Conservation (phyloP, 2,329 filamentous ascomycete species). For the Xylaria sp. region DNA sequence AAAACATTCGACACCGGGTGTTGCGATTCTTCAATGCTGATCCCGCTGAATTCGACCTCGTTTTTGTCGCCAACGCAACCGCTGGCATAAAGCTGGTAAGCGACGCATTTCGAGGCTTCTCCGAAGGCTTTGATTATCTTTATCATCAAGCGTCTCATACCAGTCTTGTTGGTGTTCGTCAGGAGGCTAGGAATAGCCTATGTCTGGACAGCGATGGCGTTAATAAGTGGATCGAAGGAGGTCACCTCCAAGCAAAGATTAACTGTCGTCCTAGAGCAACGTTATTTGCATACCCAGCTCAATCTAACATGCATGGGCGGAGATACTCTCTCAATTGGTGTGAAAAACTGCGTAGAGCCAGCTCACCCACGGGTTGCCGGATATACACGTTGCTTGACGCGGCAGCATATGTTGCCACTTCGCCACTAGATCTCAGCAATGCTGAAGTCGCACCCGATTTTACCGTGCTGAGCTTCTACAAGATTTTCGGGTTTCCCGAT, state of each 20-base stretch:
- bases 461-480: slow-evolving; percentile 88
- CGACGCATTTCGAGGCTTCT: slow-evolving; percentile 77
- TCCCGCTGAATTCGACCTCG: slow-evolving; percentile 82
- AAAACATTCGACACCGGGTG: slow-evolving; percentile 77
- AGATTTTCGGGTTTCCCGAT: slow-evolving; percentile 97
- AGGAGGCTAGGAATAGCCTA: slow-evolving; percentile 71
- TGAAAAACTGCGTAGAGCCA: slow-evolving; percentile 55
- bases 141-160: slow-evolving; percentile 90
- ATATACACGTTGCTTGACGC: slow-evolving; percentile 83
- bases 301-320: slow-evolving; percentile 91
- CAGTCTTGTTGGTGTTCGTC: slow-evolving; percentile 83
- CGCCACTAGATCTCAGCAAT: slow-evolving; percentile 76
- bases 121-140: slow-evolving; percentile 80
- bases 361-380: slow-evolving; percentile 42
- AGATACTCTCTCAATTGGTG: slow-evolving; percentile 80
- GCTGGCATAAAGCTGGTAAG: slow-evolving; percentile 72
- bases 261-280: slow-evolving; percentile 46
- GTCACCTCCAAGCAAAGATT: slow-evolving; percentile 47
- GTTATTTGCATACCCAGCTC: slow-evolving; percentile 84
- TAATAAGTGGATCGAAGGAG: slow-evolving; percentile 69
- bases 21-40: slow-evolving; percentile 84
- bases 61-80: slow-evolving; percentile 72
- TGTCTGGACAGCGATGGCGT: slow-evolving; percentile 77
- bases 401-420: slow-evolving; percentile 82
- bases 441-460: slow-evolving; percentile 79